These are phyloP conservation scores for Lyophyllum decastes DNA, from an alignment of 768 basidiomycete genomes.

Conservation along the genomic window DNA sequence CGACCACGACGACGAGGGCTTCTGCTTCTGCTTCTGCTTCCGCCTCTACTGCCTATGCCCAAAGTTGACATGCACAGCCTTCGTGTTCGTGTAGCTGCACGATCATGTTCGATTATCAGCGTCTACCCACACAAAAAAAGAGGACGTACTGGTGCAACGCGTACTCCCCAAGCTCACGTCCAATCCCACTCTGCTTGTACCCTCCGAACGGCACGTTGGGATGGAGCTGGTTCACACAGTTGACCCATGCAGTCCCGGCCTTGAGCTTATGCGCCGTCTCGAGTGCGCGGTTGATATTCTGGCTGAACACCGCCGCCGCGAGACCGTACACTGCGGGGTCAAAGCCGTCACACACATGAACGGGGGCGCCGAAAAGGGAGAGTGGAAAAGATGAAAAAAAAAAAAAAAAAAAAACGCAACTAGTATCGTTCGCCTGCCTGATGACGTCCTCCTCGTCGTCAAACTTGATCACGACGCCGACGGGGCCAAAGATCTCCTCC, in stretches of 20 bases:
- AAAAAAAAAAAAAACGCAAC: constrained; percentile 10
- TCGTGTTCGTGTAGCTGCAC: constrained; percentile 63
- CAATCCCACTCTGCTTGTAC: constrained; percentile 82
- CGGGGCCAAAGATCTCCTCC: constrained; percentile 77
- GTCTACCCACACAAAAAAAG: not conserved
- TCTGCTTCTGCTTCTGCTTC: no score
- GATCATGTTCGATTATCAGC: constrained; percentile 1
- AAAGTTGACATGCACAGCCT: constrained; percentile 70
- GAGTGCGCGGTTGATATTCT: constrained; percentile 75
- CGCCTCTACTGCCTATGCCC: constrained; percentile 27
- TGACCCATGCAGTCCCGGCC: constrained; percentile 81
- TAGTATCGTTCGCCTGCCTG: constrained; percentile 79
- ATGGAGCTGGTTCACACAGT: constrained; percentile 52
- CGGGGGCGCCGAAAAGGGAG: no score
- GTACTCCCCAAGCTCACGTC: constrained; percentile 80
- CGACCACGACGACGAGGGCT: no score
- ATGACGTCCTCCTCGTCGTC: constrained; percentile 57
- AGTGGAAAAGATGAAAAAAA: no score
- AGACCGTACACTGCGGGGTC: constrained; percentile 65
- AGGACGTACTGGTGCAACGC: constrained; percentile 57
- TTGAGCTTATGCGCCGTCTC: constrained; percentile 71
- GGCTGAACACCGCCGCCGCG: constrained; percentile 84
- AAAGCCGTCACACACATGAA: not conserved
- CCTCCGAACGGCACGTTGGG: constrained; percentile 78
- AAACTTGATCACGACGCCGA: constrained; percentile 71